phyloP scores from a whole-genome alignment of 345 rosid species.

The Gossypium mustelinum region DNA sequence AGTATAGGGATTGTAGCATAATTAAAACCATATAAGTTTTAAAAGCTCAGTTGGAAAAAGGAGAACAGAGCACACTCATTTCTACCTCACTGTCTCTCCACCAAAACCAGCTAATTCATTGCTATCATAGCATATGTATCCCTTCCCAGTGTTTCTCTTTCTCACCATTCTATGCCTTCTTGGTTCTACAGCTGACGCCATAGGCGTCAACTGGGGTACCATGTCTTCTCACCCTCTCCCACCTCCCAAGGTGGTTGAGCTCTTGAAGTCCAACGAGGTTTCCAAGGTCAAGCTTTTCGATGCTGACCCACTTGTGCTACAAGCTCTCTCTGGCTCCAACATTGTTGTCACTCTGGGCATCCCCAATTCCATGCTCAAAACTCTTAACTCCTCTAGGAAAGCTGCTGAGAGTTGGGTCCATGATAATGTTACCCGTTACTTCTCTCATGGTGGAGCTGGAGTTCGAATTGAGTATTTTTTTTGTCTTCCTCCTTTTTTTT shows the following conservation, averaged over 20 bases:
- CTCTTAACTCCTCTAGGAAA: slow-evolving; percentile 64
- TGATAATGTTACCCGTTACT: slow-evolving; percentile 92
- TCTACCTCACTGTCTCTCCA: background rate
- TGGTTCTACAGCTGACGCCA: slow-evolving; percentile 24
- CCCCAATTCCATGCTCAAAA: slow-evolving; percentile 57
- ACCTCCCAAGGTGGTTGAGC: slow-evolving; percentile 72
- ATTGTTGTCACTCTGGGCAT: slow-evolving; percentile 68
- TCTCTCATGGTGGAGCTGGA: slow-evolving; percentile 37
- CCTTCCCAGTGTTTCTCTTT: slow-evolving; percentile 23
- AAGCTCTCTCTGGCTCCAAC: slow-evolving; percentile 72
- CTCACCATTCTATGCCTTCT: slow-evolving; percentile 16
- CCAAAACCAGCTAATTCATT: background rate
- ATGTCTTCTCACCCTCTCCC: slow-evolving; percentile 78
- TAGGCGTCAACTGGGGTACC: slow-evolving; percentile 86
- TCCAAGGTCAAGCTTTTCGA: slow-evolving; percentile 70
- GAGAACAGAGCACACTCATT: slow-evolving; percentile 1
- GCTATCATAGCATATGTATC: slow-evolving; percentile 12
- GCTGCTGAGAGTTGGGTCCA: slow-evolving; percentile 88
- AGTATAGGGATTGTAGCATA: too few relatives aligned
- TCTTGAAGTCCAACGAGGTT: slow-evolving; percentile 74
- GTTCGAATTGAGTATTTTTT: slow-evolving; percentile 68
- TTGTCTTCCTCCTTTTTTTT: background rate
- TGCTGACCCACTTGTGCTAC: slow-evolving; percentile 64
- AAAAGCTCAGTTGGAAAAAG: background rate
- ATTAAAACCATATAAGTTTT: too few relatives aligned